These are phyloP conservation scores for Erodium maritimum DNA, from an alignment of 345 rosid genomes.

Conservation along the genomic window DNA sequence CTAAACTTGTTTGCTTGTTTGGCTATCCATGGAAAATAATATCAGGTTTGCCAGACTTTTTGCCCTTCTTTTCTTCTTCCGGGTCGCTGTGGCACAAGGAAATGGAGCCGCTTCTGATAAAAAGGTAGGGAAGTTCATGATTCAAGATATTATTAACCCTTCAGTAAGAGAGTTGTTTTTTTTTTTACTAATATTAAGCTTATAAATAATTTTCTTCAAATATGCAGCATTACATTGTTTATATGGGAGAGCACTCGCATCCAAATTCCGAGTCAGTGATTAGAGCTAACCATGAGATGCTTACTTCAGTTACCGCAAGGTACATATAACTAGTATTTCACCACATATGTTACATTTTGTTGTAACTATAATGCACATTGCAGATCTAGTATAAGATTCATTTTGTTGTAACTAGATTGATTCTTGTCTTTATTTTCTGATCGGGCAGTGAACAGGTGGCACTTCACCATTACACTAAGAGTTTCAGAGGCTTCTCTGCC, in stretches of 20 bases:
- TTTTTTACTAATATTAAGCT: neutral
- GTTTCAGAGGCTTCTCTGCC: constrained; percentile 43
- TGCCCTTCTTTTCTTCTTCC: neutral
- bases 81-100: neutral
- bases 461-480: constrained; percentile 36
- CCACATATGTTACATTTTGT: neutral
- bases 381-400: neutral
- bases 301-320: constrained; percentile 35
- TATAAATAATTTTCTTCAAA: neutral
- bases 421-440: constrained; percentile 14
- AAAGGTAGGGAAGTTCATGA: neutral
- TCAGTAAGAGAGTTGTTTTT: too few species aligned
- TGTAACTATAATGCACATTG: too few species aligned
- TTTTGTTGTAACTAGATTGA: neutral
- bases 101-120: neutral
- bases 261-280: constrained; percentile 31
- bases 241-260: constrained; percentile 39
- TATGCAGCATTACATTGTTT: constrained; percentile 40
- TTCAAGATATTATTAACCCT: too few species aligned
- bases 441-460: neutral
- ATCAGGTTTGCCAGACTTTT: neutral
- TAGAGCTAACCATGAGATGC: constrained; percentile 27
- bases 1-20: neutral
- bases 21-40: neutral
- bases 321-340: neutral